Conservation (phyloP, 164 flowering plant species). For the Stephania japonica region DNA sequence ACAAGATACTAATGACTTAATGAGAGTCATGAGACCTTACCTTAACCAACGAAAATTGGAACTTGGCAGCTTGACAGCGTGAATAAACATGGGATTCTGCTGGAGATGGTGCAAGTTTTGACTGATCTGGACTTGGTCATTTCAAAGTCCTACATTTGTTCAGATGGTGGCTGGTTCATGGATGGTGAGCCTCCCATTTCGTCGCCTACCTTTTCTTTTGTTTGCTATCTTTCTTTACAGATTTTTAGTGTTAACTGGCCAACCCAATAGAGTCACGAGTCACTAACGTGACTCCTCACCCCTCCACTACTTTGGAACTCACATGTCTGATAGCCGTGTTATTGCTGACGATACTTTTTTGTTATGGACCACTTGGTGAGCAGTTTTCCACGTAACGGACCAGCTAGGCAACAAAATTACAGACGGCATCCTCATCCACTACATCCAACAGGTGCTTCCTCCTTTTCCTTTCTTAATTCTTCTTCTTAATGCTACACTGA, state of each 20-base stretch:
- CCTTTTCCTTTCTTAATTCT: not conserved
- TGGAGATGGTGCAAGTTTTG: constrained; percentile 90
- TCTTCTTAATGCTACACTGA: not conserved
- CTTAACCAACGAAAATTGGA: not conserved
- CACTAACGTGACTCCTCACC: not conserved
- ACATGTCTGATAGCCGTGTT: not conserved
- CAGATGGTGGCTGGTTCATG: constrained; percentile 97
- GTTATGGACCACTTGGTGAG: not conserved
- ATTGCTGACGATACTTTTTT: not conserved
- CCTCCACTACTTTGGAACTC: constrained; percentile 6
- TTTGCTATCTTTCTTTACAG: not conserved
- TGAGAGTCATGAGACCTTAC: no score
- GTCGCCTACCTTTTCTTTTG: not conserved
- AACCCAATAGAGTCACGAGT: not conserved
- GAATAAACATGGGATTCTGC: constrained; percentile 72
- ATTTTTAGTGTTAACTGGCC: no score
- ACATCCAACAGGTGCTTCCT: constrained; percentile 67
- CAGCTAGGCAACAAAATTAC: constrained; percentile 66
- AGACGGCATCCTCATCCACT: constrained; percentile 65
- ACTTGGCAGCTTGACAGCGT: constrained; percentile 70
- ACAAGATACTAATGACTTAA: no score
- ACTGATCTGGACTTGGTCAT: constrained; percentile 89
- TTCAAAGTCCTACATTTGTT: constrained; percentile 82
- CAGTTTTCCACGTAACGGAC: constrained; percentile 93
- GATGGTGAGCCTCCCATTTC: constrained; percentile 49